Evolutionary conservation across 805 yeast species (phyloP).

Genomic region (Yarrowia bubula): DNA sequence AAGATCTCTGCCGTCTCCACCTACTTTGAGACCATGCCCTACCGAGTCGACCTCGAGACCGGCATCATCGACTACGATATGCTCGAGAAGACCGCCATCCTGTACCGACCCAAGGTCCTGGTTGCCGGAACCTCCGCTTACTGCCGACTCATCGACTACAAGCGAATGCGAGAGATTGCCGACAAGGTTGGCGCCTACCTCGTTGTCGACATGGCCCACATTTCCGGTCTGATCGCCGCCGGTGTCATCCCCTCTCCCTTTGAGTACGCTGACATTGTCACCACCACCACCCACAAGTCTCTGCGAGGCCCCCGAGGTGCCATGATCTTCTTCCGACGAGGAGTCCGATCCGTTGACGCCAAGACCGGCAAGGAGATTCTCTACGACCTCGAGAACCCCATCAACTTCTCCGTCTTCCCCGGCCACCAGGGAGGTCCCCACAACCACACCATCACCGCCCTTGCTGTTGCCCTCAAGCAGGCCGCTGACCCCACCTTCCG

Average conservation of each 20-base stretch:
- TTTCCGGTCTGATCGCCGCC: slow-evolving; percentile 93
- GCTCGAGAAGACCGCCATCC: slow-evolving; percentile 82
- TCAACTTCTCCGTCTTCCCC: slow-evolving; percentile 98
- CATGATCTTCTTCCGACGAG: slow-evolving; percentile 97
- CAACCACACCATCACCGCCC: slow-evolving; percentile 96
- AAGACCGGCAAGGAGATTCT: slow-evolving; percentile 89
- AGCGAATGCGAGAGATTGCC: slow-evolving; percentile 93
- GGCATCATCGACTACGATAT: slow-evolving; percentile 96
- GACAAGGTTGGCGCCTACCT: slow-evolving; percentile 96
- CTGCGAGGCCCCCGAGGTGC: slow-evolving; percentile 99
- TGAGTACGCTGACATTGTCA: slow-evolving; percentile 95
- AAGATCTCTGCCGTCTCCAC: slow-evolving; percentile 95
- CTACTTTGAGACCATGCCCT: slow-evolving; percentile 98
- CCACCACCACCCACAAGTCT: slow-evolving; percentile 98
- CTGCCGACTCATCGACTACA: slow-evolving; percentile 94
- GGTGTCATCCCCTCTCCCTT: slow-evolving; percentile 95
- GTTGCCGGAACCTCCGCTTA: slow-evolving; percentile 99
- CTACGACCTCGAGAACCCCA: slow-evolving; percentile 90
- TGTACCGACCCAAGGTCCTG: slow-evolving; percentile 92
- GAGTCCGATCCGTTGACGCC: slow-evolving; percentile 78
- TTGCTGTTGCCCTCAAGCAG: slow-evolving; percentile 96
- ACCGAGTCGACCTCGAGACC: slow-evolving; percentile 86
- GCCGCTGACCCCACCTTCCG: slow-evolving; percentile 86
- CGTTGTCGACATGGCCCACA: slow-evolving; percentile 97
- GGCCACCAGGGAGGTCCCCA: slow-evolving; percentile 99